Percentiles rank a stretch among this genome's conserved stretches.
Evolutionary conservation across 2,329 filamentous ascomycete species (phyloP).

Genomic region (Colletotrichum phormii): DNA sequence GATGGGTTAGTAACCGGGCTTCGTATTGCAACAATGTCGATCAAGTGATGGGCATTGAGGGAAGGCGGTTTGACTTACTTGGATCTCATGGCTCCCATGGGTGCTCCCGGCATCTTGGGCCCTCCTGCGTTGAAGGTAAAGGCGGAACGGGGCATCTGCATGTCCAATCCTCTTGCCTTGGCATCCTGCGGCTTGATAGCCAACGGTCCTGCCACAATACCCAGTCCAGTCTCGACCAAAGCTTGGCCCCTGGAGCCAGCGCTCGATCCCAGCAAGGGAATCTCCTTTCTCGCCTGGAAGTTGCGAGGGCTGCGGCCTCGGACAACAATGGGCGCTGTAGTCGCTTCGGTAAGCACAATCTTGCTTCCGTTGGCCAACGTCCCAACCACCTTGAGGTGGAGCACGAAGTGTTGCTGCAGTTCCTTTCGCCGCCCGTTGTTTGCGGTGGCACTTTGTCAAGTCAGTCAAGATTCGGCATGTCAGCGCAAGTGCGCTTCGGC

Average conservation of each 20-base stretch:
- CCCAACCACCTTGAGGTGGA: conserved; percentile 87
- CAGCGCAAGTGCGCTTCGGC: not conserved
- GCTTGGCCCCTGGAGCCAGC: conserved; percentile 83
- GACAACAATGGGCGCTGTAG: conserved; percentile 92
- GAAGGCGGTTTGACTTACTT: conserved; percentile 59
- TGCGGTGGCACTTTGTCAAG: conserved; percentile 77
- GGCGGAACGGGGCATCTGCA: conserved; percentile 66
- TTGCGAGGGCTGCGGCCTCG: conserved; percentile 93
- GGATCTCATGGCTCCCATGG: conserved; percentile 65
- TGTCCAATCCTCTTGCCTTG: conserved; percentile 63
- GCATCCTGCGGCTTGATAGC: conserved; percentile 65
- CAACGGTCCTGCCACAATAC: conserved; percentile 69
- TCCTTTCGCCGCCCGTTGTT: conserved; percentile 97
- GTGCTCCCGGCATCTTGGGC: conserved; percentile 66
- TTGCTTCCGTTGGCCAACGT: conserved; percentile 87
- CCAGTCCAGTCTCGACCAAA: conserved; percentile 71
- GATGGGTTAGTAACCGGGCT: not conserved
- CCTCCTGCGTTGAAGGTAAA: conserved; percentile 66
- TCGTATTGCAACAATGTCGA: conserved; percentile 7
- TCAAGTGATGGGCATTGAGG: conserved; percentile 1
- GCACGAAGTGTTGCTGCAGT: conserved; percentile 93
- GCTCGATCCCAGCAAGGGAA: conserved; percentile 83
- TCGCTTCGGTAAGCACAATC: conserved; percentile 83
- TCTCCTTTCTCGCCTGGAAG: conserved; percentile 93
- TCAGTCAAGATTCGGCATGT: conserved; percentile 36